Evolutionary conservation across 2,329 filamentous ascomycete species (phyloP).

Genomic region (Calonectria henricotiae): DNA sequence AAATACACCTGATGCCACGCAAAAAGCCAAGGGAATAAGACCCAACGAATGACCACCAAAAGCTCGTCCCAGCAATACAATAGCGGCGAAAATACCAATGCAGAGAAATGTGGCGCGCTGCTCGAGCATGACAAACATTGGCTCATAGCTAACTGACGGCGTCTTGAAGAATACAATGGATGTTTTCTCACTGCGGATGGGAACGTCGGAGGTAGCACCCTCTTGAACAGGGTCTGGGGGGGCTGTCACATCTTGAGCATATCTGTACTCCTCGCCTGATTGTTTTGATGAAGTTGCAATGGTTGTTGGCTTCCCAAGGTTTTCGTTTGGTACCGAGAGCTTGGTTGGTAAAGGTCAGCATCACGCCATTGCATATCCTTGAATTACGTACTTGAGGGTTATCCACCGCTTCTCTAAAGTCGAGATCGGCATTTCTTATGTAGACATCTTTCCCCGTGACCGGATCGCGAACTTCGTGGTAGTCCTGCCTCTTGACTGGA

Average conservation of each 20-base stretch:
- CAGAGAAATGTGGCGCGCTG: slow-evolving; percentile 81
- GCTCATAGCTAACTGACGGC: slow-evolving; percentile 89
- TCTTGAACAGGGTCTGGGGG: slow-evolving; percentile 89
- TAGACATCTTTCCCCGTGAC: slow-evolving; percentile 89
- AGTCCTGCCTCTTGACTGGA: slow-evolving; percentile 61
- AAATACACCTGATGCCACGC: slow-evolving; percentile 84
- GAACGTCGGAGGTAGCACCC: slow-evolving; percentile 91
- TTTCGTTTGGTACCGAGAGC: slow-evolving; percentile 91
- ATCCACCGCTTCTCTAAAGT: slow-evolving; percentile 78
- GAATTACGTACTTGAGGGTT: slow-evolving; percentile 74
- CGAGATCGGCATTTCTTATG: slow-evolving; percentile 85
- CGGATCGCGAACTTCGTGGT: slow-evolving; percentile 87
- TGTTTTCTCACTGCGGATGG: slow-evolving; percentile 96
- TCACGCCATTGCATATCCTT: neutral
- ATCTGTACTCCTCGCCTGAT: slow-evolving; percentile 84
- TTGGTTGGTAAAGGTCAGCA: slow-evolving; percentile 53
- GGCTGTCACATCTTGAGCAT: slow-evolving; percentile 90
- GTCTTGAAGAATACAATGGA: slow-evolving; percentile 97
- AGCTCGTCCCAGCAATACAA: slow-evolving; percentile 83
- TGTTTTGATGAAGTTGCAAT: slow-evolving; percentile 81
- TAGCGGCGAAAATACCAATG: slow-evolving; percentile 78
- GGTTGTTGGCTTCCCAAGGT: slow-evolving; percentile 82
- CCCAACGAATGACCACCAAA: slow-evolving; percentile 86
- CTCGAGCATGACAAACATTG: slow-evolving; percentile 86
- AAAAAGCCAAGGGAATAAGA: slow-evolving; percentile 81